A percentile compares a stretch with the other conserved stretches of the same genome.
phyloP scores from a whole-genome alignment of 2,329 filamentous ascomycete species.

The Fusarium ambrosium region DNA sequence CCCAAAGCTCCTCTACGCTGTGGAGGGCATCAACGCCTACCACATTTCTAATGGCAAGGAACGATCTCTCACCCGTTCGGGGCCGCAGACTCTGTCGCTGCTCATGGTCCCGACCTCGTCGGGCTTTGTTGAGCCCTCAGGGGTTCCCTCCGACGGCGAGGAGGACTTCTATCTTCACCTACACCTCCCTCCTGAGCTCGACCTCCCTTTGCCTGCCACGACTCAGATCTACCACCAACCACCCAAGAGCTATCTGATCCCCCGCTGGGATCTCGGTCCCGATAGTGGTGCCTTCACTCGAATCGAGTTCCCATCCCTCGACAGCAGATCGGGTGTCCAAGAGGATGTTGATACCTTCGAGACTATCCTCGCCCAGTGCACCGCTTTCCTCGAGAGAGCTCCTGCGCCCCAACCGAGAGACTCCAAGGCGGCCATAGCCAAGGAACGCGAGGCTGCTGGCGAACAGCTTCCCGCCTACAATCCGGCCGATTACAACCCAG shows the following conservation, averaged over 20 bases:
- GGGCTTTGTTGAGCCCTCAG: constrained; percentile 70
- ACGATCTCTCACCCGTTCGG: constrained; percentile 83
- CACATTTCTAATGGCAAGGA: constrained; percentile 92
- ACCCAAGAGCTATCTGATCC: constrained; percentile 92
- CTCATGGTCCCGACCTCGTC: constrained; percentile 96
- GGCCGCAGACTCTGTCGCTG: constrained; percentile 90
- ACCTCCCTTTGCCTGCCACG: constrained; percentile 91
- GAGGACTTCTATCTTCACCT: constrained; percentile 98
- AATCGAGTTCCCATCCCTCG: constrained; percentile 87
- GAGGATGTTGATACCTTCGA: constrained; percentile 97
- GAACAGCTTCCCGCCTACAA: constrained; percentile 78
- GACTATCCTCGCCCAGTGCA: constrained; percentile 97
- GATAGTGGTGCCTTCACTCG: constrained; percentile 92
- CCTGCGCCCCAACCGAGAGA: constrained; percentile 66
- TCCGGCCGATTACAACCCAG: constrained; percentile 82
- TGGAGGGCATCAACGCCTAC: constrained; percentile 91
- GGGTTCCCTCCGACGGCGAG: constrained; percentile 73
- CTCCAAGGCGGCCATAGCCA: constrained; percentile 54
- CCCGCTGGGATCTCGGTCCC: constrained; percentile 92
- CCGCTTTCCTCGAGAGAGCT: constrained; percentile 90
- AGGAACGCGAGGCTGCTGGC: constrained; percentile 56
- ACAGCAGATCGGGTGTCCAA: constrained; percentile 80
- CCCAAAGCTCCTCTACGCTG: constrained; percentile 76
- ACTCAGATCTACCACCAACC: constrained; percentile 98
- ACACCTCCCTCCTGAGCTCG: constrained; percentile 93